A percentile compares a stretch with the other conserved stretches of the same genome.
Evolutionary conservation across 1,284 basidiomycete genomes (phyloP).

Genomic region (Microbotryum violaceum): DNA sequence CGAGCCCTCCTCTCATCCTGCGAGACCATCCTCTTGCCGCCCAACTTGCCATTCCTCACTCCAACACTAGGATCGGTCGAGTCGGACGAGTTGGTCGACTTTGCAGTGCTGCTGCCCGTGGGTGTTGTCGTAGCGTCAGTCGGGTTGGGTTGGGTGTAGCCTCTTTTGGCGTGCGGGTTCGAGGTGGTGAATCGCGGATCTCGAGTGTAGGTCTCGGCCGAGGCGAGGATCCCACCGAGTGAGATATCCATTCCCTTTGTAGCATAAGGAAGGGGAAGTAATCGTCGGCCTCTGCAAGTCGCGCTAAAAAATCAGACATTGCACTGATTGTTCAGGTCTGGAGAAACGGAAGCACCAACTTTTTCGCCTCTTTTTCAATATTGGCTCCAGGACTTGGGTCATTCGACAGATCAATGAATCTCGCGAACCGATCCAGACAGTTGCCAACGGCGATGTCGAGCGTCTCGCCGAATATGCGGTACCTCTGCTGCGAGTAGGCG

Average conservation of each 20-base stretch:
- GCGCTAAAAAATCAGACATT: background rate
- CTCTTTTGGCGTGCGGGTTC: slow-evolving; percentile 4
- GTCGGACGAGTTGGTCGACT: slow-evolving; percentile 32
- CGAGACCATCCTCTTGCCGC: slow-evolving; percentile 4
- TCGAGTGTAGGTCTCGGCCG: slow-evolving; percentile 75
- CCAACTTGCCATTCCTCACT: background rate
- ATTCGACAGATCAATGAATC: slow-evolving; percentile 91
- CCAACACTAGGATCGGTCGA: slow-evolving; percentile 6
- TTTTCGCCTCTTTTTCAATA: slow-evolving; percentile 91
- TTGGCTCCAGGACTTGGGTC: slow-evolving; percentile 98
- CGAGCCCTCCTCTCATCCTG: slow-evolving; percentile 21
- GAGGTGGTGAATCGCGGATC: slow-evolving; percentile 35
- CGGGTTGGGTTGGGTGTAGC: too few relatives aligned
- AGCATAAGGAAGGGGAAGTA: slow-evolving; percentile 81
- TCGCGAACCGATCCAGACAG: slow-evolving; percentile 92
- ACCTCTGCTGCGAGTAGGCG: slow-evolving; percentile 92
- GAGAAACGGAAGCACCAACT: slow-evolving; percentile 47
- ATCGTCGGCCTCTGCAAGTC: slow-evolving; percentile 46
- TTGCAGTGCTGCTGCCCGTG: background rate
- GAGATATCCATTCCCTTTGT: slow-evolving; percentile 99
- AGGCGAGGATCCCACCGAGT: slow-evolving; percentile 83
- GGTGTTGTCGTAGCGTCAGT: too few relatives aligned
- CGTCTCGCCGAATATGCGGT: slow-evolving; percentile 98
- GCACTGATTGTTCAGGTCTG: background rate
- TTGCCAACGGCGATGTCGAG: slow-evolving; percentile 98